phyloP scores from a whole-genome alignment of 2,329 filamentous ascomycete genomes.

The Microsporum audouinii region DNA sequence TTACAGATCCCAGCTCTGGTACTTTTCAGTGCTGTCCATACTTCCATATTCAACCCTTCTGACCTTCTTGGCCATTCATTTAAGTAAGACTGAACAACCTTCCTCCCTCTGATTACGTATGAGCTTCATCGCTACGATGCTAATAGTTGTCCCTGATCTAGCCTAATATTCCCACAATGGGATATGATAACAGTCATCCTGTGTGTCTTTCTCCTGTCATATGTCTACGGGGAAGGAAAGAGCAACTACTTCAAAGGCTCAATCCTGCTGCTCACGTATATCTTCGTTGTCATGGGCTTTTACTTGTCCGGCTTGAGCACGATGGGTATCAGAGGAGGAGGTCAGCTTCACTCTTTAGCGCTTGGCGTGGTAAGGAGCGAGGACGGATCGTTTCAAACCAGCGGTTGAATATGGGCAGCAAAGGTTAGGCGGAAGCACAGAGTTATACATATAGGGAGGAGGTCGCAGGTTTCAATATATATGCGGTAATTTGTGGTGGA shows the following conservation, averaged over 20 bases:
- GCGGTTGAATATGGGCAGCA: not conserved
- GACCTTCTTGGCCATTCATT: conserved; percentile 44
- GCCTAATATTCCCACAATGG: conserved; percentile 94
- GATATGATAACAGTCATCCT: conserved; percentile 96
- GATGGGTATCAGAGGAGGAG: conserved; percentile 26
- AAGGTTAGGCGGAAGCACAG: not conserved
- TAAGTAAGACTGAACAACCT: conserved; percentile 32
- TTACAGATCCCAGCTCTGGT: conserved; percentile 90
- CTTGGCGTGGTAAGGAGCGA: conserved; percentile 5
- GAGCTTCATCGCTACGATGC: conserved; percentile 8
- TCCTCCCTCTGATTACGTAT: not conserved
- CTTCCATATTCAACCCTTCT: conserved; percentile 41
- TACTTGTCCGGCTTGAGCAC: conserved; percentile 64
- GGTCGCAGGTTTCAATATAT: not conserved
- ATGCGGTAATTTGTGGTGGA: not conserved
- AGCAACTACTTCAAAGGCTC: conserved; percentile 99
- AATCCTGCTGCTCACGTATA: conserved; percentile 81
- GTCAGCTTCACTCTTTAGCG: conserved; percentile 34
- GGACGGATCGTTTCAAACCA: not conserved
- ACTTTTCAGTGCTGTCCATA: conserved; percentile 72
- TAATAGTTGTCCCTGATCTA: conserved; percentile 23
- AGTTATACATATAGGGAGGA: not conserved
- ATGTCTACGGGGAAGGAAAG: conserved; percentile 97
- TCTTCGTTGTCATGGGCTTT: conserved; percentile 85
- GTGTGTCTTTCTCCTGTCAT: conserved; percentile 89